Evolutionary conservation across 257 asterid genomes (phyloP).

Genomic region (Rauvolfia tetraphylla): DNA sequence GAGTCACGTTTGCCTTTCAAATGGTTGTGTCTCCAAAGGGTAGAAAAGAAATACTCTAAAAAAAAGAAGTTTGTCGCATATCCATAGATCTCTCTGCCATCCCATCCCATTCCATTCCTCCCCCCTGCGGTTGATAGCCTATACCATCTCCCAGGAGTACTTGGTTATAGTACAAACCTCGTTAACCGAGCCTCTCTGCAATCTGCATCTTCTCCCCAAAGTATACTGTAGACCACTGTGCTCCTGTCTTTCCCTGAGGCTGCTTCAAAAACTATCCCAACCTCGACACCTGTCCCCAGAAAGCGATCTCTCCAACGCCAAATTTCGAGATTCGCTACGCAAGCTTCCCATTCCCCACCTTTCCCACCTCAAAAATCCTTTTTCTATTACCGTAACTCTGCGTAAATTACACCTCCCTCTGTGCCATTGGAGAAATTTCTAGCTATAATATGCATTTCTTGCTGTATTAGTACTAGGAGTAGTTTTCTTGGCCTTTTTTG

Average conservation of each 20-base stretch:
- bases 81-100: constrained; percentile 1
- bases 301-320: constrained; percentile 15
- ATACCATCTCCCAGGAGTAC: no score
- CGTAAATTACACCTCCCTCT: background rate
- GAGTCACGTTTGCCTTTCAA: constrained; percentile 5
- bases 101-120: no score
- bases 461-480: background rate
- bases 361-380: background rate
- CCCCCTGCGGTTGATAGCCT: background rate
- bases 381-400: background rate
- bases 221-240: background rate
- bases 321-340: constrained; percentile 45
- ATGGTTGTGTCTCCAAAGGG: background rate
- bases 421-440: background rate
- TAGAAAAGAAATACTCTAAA: constrained; percentile 1
- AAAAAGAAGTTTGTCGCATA: background rate
- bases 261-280: constrained; percentile 26
- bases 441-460: background rate
- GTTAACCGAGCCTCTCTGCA: constrained; percentile 35
- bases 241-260: background rate
- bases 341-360: background rate
- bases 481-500: background rate
- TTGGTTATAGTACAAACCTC: constrained; percentile 36
- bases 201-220: background rate
- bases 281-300: constrained; percentile 46